Evolutionary conservation across 1,284 basidiomycete genomes (phyloP).

Genomic region (Cutaneotrichosporon sp.): DNA sequence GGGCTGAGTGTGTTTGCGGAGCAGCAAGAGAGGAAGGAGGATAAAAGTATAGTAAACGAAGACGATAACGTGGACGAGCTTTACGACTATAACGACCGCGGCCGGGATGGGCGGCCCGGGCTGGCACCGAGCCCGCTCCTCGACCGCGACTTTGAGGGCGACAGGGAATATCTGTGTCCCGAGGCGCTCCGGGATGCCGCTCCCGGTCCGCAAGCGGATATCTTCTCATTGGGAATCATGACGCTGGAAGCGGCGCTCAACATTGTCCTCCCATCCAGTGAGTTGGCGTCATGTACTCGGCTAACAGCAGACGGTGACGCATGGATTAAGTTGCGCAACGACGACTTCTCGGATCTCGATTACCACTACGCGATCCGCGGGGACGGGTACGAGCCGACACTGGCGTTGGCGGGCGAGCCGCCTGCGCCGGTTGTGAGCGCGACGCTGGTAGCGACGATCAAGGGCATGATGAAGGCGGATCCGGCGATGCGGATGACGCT

Average conservation of each 20-base stretch:
- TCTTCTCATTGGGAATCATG: slow-evolving; percentile 92
- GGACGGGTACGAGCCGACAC: not conserved
- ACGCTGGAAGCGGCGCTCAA: slow-evolving; percentile 90
- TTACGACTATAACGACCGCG: not conserved
- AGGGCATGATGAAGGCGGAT: slow-evolving; percentile 70
- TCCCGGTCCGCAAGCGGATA: slow-evolving; percentile 86
- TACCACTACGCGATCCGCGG: slow-evolving; percentile 39
- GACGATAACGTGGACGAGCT: not conserved
- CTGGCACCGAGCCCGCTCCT: slow-evolving; percentile 24
- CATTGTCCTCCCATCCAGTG: slow-evolving; percentile 91
- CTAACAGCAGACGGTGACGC: slow-evolving; percentile 55
- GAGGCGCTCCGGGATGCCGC: slow-evolving; percentile 79
- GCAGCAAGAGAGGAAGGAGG: not conserved
- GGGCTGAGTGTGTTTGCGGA: slow-evolving; percentile 63
- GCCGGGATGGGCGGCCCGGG: not conserved
- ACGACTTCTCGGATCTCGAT: slow-evolving; percentile 86
- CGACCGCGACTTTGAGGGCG: slow-evolving; percentile 68
- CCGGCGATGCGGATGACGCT: slow-evolving; percentile 59
- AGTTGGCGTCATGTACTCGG: slow-evolving; percentile 46
- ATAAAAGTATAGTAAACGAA: not conserved
- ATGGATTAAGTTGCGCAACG: slow-evolving; percentile 87
- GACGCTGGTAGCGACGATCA: slow-evolving; percentile 63
- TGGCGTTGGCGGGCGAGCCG: slow-evolving; percentile 7
- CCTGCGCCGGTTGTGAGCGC: slow-evolving; percentile 53
- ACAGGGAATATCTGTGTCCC: slow-evolving; percentile 92